Evolutionary conservation across 805 yeast species (phyloP), one percentile per base, ranked within the genome.

Genomic region (Pichia nanzhaoensis): DNA sequence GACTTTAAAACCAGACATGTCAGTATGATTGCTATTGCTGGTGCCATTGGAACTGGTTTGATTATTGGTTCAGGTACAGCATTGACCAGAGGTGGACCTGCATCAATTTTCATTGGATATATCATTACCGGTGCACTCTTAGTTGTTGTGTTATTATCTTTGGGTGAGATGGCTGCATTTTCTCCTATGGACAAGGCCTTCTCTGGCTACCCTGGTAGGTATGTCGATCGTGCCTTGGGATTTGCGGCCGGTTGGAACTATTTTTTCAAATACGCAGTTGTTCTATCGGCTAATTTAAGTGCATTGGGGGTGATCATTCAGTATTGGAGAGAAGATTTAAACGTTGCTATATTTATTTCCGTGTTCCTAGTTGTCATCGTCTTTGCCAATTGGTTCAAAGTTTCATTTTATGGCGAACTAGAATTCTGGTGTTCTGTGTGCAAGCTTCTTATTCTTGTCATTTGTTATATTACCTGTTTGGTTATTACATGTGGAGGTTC

Each of bases 121-220:
- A 39, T 78, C 16, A 80, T 80, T 61, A 79, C 82, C 73, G 86
- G 83, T 32, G 60, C 82, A 1, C 57, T 84, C 37, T 86, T 80
- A 0, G 80, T 69, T 55, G 72, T 75, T 13, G 84, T 83, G 41
- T 77, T 85, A 18, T 88, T 82, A 59, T 74, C 83, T 3, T 66
- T 84, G 46, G 90, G 89, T 56, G 91, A 84, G 61, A 81, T 84
- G 90, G 88, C 89, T 42, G 82, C 89, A 9, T 80, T 73, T 52
- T 78, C 83, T 17, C 90, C 90, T 8, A 75, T 80, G 35, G 70
- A 79, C 1, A 80, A 80, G 44, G 80, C 87, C 0, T 81, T 82
- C 63, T 75, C 84, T 27, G 84, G 80, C 37, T 83, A 82, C 58
- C 72, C 81, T n/a, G 69, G 82, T 12, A 68, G 84, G 54, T 83